Base-by-base conservation (phyloP, 495 filamentous ascomycete species). In the Penicillium samsonianum region DNA sequence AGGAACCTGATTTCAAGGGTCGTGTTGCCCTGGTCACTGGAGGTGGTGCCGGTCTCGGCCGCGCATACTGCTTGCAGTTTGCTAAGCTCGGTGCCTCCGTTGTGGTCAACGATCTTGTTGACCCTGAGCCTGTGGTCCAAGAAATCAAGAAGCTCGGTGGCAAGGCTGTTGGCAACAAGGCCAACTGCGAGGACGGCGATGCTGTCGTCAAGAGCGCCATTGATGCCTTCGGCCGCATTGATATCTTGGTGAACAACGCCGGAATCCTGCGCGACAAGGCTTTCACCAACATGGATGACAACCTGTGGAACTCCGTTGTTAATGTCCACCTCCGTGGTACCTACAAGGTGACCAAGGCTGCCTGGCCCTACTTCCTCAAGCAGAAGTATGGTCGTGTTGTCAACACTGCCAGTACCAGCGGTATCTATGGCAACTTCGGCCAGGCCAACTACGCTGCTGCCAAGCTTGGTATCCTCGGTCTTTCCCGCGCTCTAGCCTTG, bases 351-450 rank as follows among this genome's bases (percentile, higher is more conserved):
- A 92, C 91, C 68, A 98, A 96, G 82, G 94, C 94, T 58, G 94
- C 94, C 16, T 98, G 95, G 95, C 95, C 94, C 47, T 88, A 92
- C 75, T 89, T 98, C 80, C 82, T 98, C 30, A 96, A 97, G 83
- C 95, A 98, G 78, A 98, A 96, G 83, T 98, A 97, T 62, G 94
- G 94, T 60, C 90, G 94, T 67, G 82, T 98, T 52, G 81, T 98
- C 71, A 98, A 98, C 80, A 98, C 94, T 55, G 91, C 94, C 16
- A 95, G 90, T 46, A 96, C 94, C 37, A 92, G 89, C 69, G 94
- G 94, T 75, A 97, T 98, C 76, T 98, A 98, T 66, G 94, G 94
- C 62, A 98, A 96, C 82, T 98, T 98, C 65, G 94, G 94, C 53
- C 94, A 98, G 78, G 92, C 94, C 65, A 98, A 98, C 79, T 98